phyloP scores from a whole-genome alignment of 352 stramenopile species.

The Phytophthora cryptogea region DNA sequence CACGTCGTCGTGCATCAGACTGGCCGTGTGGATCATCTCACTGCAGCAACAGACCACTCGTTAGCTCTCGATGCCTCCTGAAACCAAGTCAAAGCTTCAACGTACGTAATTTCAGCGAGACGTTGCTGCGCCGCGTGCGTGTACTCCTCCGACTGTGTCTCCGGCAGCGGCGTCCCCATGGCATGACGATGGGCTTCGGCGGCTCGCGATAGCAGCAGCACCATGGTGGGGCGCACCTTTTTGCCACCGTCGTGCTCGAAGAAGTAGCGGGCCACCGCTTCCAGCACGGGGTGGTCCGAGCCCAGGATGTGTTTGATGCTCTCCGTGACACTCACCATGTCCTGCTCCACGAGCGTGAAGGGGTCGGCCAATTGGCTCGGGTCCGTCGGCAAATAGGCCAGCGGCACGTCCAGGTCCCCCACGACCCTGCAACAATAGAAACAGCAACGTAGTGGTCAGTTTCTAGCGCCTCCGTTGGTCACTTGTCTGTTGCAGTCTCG shows the following conservation, averaged over 20 bases:
- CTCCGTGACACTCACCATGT: conserved; percentile 92
- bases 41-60: conserved; percentile 27
- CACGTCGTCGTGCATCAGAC: conserved; percentile 99
- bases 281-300: conserved; percentile 97
- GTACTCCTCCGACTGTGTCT: conserved; percentile 75
- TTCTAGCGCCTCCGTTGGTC: not conserved
- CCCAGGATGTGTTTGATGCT: conserved; percentile 97
- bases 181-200: conserved; percentile 81
- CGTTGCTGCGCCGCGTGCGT: conserved; percentile 74
- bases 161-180: conserved; percentile 42
- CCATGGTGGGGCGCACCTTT: conserved; percentile 98
- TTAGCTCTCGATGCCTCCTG: no score
- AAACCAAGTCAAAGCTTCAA: no score
- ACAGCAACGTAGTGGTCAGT: conserved; percentile 9
- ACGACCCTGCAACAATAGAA: conserved; percentile 21
- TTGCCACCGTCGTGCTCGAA: conserved; percentile 96
- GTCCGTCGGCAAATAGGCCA: conserved; percentile 62
- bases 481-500: not conserved
- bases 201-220: conserved; percentile 94
- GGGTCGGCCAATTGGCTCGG: conserved; percentile 80
- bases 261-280: conserved; percentile 96
- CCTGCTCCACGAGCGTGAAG: conserved; percentile 91
- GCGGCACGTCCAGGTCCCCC: conserved; percentile 31
- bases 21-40: conserved; percentile 99
- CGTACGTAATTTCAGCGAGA: conserved; percentile 86